Conservation (phyloP, 2,329 filamentous ascomycete species). For the Talaromyces sp. region DNA sequence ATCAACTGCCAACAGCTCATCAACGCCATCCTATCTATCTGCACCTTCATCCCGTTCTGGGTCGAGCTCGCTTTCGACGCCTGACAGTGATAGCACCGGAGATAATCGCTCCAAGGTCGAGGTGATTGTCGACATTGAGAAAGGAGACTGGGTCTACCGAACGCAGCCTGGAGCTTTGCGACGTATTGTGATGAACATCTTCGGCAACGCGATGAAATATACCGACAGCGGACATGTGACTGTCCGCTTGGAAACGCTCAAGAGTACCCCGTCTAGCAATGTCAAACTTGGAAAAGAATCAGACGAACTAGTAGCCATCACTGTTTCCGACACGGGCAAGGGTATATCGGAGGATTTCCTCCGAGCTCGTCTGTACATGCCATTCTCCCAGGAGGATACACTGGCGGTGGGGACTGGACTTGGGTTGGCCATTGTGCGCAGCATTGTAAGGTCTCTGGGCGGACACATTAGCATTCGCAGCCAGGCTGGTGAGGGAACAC, state of each 20-base stretch:
- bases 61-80: conserved; percentile 10
- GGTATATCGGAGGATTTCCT: conserved; percentile 62
- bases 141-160: conserved; percentile 48
- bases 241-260: conserved; percentile 31
- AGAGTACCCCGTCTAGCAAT: conserved; percentile 21
- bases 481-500: conserved; percentile 50
- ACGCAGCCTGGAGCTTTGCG: conserved; percentile 51
- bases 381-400: conserved; percentile 54
- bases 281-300: conserved; percentile 20
- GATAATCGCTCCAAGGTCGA: conserved; percentile 29
- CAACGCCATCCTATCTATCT: neutral
- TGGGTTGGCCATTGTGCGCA: conserved; percentile 59
- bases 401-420: conserved; percentile 48
- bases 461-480: conserved; percentile 56
- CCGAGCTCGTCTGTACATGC: conserved; percentile 54
- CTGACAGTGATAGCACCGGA: conserved; percentile 2
- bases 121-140: conserved; percentile 50
- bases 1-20: conserved; percentile 7
- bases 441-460: conserved; percentile 55
- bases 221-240: conserved; percentile 50
- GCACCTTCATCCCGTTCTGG: conserved; percentile 6
- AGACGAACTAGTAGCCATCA: conserved; percentile 35
- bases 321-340: conserved; percentile 58
- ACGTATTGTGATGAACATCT: conserved; percentile 58
- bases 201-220: conserved; percentile 60